Evolutionary conservation across 2,329 filamentous ascomycete genomes (phyloP), one percentile per base, ranked within the genome.

Genomic region (Atkinsonella texensis): DNA sequence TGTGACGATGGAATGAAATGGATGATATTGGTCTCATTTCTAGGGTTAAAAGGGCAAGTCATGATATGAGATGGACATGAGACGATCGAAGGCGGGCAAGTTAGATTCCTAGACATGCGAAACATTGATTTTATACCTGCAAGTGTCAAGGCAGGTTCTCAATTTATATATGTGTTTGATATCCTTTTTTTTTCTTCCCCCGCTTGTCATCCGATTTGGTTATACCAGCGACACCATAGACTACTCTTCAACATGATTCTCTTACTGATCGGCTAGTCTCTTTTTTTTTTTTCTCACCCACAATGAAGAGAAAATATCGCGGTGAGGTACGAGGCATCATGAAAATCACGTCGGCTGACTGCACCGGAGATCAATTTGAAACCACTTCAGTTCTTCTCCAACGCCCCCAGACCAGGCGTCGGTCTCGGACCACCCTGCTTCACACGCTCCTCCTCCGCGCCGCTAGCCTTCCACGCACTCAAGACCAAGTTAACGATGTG

Each of bases 391-490:
- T 52, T 39, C 48, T 56, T 39, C 53, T 39, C 46, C 58, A 81
- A 59, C 15, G 62, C 66, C 49, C 80, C 77, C 48, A 82, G 60
- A 0, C 78, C 80, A 33, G 70, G 72, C 0, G 81, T 84, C 40
- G 78, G 70, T 59, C 68, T 73, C 32, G 81, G 80, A 0, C 81
- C 80, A 15, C 81, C 81, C 43, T 68, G 68, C 35, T 68, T 69
- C 65, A 68, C 75, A 55, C 72, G 72, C 50, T 74, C 74, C 57
- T 76, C 74, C 70, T 83, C 80, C 2, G 90, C 93, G 32, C 91
- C 91, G 61, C 87, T 93, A 11, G 83, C 84, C 74, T 84, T 91
- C 93, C 93, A 97, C 6, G 90, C 90, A 64, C 89, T 95, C 61
- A 93, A 60, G 49, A 98, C 87, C 69, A 97, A 68, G 58, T 87